Base-by-base conservation (phyloP, 306 rosid genomes). In the Astragalus glycyphyllos region DNA sequence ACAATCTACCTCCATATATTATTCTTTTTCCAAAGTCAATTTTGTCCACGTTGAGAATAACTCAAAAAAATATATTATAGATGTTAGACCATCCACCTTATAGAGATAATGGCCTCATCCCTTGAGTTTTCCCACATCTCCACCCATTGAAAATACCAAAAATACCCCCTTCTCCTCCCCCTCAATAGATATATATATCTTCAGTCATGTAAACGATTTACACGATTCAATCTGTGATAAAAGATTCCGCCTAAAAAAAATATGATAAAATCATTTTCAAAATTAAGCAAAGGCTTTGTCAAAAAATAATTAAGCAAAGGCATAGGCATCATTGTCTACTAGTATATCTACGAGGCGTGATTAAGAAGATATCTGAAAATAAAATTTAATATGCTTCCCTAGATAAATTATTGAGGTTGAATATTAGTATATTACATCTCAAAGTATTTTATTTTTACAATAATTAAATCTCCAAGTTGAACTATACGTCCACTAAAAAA, bases 1-100 rank as follows among this genome's bases (percentile, higher is more conserved):
- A 44, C 45, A 35, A 23, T 64, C 8, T 34, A 2, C 58, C 12
- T 48, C 32, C 8, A 37, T 4, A 51, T 42, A 54, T 74, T 55
- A 57, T 32, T 73, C 12, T 49, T 45, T 65, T 44, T 53, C 12
- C 20, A 66, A 76, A 66, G 76, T 77, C 82, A 81, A 81, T 58
- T 76, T 38, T 70, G 51, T 66, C 50, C 38, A 71, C 42, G 76
- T 65, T 58, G 81, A 69, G 40, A 75, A 70, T 40, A 49, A 50
- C 29, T 70, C 49, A 37, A 15, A 15, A 53, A 53, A 51, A 35
- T 40, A 51, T 16, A 62, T 49, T 73, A 59, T n/a, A 16, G 7
- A 44, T 53, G 68, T 74, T 73, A 72, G 75, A 63, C 60, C 58
- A 53, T 60, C 75, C 66, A 35, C 63, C 70, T 20, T 17, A 42